phyloP scores from a whole-genome alignment of 169 alveolate species.

The Pseudocohnilembus persalinus region DNA sequence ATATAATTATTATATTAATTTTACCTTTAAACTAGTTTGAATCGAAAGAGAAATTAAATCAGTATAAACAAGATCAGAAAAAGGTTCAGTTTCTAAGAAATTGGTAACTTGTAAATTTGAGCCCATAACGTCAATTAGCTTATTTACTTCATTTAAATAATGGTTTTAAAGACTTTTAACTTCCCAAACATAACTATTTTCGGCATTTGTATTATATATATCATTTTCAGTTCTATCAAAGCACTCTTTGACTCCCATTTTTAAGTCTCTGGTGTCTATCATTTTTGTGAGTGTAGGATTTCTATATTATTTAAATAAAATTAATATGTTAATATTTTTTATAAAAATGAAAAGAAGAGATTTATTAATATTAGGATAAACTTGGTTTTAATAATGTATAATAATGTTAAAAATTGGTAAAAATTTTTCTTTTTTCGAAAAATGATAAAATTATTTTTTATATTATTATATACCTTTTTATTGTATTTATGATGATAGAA shows the following conservation, averaged over 20 bases:
- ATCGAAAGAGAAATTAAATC: constrained; percentile 9
- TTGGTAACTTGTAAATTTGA: constrained; percentile 11
- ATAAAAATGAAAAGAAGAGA: too few relatives aligned
- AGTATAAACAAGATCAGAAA: constrained; percentile 8
- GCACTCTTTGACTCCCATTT: constrained; percentile 10
- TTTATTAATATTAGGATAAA: too few relatives aligned
- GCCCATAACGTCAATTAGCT: constrained; percentile 20
- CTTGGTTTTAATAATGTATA: too few relatives aligned
- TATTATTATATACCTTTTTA: constrained; percentile 9
- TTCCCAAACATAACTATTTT: constrained; percentile 24
- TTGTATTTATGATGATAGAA: neutral
- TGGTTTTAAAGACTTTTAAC: constrained; percentile 10
- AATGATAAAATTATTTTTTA: neutral
- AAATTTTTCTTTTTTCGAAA: neutral
- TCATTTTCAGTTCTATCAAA: neutral
- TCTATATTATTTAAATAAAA: neutral
- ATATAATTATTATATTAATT: too few relatives aligned
- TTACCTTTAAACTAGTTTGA: constrained; percentile 1
- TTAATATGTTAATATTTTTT: too few relatives aligned
- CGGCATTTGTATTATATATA: constrained; percentile 1
- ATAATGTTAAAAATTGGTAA: too few relatives aligned
- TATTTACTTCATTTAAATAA: constrained; percentile 22
- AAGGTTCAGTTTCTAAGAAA: constrained; percentile 13
- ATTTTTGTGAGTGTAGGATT: constrained; percentile 13
- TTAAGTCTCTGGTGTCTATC: constrained; percentile 17